Evolutionary conservation across 495 filamentous ascomycete genomes (phyloP).

Genomic region (Bathelium albidoporum): DNA sequence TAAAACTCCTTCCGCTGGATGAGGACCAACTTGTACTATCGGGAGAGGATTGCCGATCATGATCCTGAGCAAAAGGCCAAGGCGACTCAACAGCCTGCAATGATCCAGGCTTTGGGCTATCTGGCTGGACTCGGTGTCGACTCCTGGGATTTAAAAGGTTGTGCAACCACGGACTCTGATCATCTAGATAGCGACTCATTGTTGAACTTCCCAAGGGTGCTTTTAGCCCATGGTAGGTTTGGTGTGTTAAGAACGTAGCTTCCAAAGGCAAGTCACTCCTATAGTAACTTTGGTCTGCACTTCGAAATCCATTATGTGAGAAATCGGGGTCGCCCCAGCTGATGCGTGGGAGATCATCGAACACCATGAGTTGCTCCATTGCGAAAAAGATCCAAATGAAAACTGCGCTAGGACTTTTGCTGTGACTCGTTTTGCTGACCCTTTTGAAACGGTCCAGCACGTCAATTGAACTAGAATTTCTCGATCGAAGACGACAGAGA

Average conservation of each 20-base stretch:
- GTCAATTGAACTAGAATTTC: background rate
- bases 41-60: slow-evolving; percentile 3
- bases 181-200: slow-evolving; percentile 5
- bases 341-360: slow-evolving; percentile 7
- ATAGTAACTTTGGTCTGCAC: background rate
- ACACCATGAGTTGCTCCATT: slow-evolving; percentile 2
- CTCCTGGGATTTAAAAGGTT: background rate
- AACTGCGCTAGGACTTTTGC: background rate
- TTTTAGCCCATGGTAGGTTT: background rate
- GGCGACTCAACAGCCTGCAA: background rate
- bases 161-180: background rate
- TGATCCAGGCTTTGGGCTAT: slow-evolving; percentile 3
- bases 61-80: background rate
- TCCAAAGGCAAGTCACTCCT: background rate
- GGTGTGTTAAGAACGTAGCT: background rate
- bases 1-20: slow-evolving; percentile 3
- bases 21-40: slow-evolving; percentile 4
- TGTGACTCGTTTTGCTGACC: background rate
- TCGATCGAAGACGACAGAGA: background rate
- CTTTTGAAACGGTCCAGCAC: background rate
- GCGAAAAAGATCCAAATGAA: background rate
- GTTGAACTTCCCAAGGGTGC: background rate
- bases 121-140: background rate
- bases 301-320: background rate
- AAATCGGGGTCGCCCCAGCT: background rate